phyloP scores from a whole-genome alignment of 164 flowering plant species.

The Chimonanthus salicifolius region DNA sequence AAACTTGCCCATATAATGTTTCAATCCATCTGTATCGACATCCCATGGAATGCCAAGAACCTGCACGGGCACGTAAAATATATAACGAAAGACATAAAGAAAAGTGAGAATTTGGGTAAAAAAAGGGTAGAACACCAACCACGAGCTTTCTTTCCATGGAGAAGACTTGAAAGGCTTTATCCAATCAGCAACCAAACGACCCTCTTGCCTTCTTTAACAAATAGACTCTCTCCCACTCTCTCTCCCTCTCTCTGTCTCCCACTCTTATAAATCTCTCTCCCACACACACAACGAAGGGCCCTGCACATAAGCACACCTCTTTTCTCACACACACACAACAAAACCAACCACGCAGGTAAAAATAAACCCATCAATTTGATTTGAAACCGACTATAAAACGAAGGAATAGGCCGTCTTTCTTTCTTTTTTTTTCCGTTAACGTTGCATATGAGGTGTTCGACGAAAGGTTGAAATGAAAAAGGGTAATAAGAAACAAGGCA shows the following conservation, averaged over 20 bases:
- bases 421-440: neutral
- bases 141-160: slow-evolving; percentile 72
- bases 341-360: neutral
- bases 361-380: slow-evolving; percentile 3
- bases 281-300: slow-evolving; percentile 4
- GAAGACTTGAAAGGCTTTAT: slow-evolving; percentile 1
- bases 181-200: neutral
- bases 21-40: slow-evolving; percentile 66
- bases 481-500: slow-evolving; percentile 1
- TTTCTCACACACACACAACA: slow-evolving; percentile 17
- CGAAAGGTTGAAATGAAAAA: slow-evolving; percentile 1
- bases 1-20: slow-evolving; percentile 73
- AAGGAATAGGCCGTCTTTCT: neutral
- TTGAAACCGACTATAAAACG: neutral
- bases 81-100: neutral
- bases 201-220: slow-evolving; percentile 6
- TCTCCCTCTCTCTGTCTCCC: slow-evolving; percentile 8
- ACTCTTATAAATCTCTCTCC: slow-evolving; percentile 1
- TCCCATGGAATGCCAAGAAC: slow-evolving; percentile 94
- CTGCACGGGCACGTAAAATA: slow-evolving; percentile 21
- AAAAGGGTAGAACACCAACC: slow-evolving; percentile 32
- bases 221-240: slow-evolving; percentile 5
- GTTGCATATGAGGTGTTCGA: slow-evolving; percentile 2
- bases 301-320: slow-evolving; percentile 18
- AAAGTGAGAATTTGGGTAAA: neutral